Evolutionary conservation across 441 rosid genomes (phyloP), one percentile per base, ranked within the genome.

Genomic region (Euphorbia corollata): DNA sequence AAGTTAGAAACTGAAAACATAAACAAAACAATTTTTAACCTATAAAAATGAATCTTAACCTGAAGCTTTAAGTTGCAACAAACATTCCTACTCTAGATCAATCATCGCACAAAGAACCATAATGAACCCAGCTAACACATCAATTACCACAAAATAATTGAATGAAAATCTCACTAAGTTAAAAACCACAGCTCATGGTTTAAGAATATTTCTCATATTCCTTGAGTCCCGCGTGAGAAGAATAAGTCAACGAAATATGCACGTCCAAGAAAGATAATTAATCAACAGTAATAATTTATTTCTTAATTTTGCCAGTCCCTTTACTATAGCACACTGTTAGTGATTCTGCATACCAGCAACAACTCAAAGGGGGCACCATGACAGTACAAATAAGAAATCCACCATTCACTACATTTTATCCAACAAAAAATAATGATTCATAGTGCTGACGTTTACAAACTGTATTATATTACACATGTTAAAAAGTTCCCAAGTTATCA

Each of bases 81-180:
- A 6, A 50, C 10, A 18, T 39, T 61, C 56, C 60, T 36, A 39
- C 53, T 53, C 60, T 36, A 50, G 11, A 43, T 18, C 32, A 59
- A 36, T 43, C 16, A 61, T 62, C 55, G 32, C 34, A 70, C 16
- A 56, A 63, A n/a, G 30, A 70, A 24, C 32, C 12, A 55, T 60
- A 43, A 36, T 19, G 36, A 16, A 36, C 24, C 18, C 38, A 63
- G 45, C 41, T 19, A 32, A 65, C 71, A 56, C 39, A 47, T n/a
- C 11, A 66, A n/a, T 56, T 10, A 5, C 41, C 16, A 18, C 2
- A 22, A 61, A 39, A 61, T 20, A 39, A 10, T 53, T 22, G 8
- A 39, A 4, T 16, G 23, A 67, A 23, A 50, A 22, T 34, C 18
- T 39, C 38, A n/a, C 54, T 23, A 41, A 23, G 59, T 23, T 54